Evolutionary conservation across 768 basidiomycete species (phyloP).

Genomic region (Cantharellus cinnabarinus): DNA sequence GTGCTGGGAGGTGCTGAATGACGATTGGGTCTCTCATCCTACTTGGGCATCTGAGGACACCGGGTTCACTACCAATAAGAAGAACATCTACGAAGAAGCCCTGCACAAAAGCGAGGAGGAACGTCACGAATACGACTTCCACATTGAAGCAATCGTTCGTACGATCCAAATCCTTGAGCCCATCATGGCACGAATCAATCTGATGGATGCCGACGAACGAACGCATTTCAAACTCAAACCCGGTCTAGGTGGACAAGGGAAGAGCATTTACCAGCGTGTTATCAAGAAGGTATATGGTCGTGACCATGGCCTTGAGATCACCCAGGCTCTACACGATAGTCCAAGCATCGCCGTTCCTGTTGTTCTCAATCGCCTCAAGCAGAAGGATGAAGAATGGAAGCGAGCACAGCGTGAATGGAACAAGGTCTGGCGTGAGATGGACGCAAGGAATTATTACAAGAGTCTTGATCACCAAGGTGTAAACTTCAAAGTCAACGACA

Average conservation of each 20-base stretch:
- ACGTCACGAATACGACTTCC: conserved; percentile 92
- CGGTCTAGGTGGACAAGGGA: conserved; percentile 76
- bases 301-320: conserved; percentile 53
- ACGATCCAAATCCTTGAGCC: conserved; percentile 88
- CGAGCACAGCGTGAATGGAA: conserved; percentile 88
- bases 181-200: conserved; percentile 58
- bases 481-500: conserved; percentile 88
- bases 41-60: conserved; percentile 96
- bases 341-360: conserved; percentile 83
- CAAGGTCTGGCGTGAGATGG: conserved; percentile 89
- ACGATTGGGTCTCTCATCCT: conserved; percentile 96
- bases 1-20: conserved; percentile 89
- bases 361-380: conserved; percentile 69
- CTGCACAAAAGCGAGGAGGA: conserved; percentile 96
- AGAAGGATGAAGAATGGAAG: conserved; percentile 96
- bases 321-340: conserved; percentile 76
- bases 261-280: conserved; percentile 74
- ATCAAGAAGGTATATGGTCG: conserved; percentile 88
- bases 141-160: conserved; percentile 73
- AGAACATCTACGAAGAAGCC: conserved; percentile 89
- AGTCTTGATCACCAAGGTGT: conserved; percentile 91
- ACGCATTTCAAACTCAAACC: conserved; percentile 59
- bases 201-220: conserved; percentile 78
- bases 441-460: conserved; percentile 96
- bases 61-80: conserved; percentile 86